Evolutionary conservation across 1,139 yeast genomes (phyloP), one percentile per base, ranked within the genome.

Genomic region (Waltiozyma solani): DNA sequence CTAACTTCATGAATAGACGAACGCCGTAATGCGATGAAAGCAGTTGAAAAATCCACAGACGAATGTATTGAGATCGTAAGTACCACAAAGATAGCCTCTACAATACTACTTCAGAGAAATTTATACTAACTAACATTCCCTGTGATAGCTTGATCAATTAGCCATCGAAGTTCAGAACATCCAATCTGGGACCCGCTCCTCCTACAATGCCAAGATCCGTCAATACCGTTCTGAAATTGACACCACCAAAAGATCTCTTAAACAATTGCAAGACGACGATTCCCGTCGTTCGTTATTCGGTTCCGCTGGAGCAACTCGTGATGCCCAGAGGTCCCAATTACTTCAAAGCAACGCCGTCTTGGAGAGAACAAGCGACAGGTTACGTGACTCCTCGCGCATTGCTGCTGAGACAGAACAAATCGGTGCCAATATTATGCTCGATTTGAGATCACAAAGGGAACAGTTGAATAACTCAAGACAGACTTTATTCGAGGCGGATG

Each of bases 361-460:
- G 45, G 95, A 86, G 50, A 70, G 94, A 48, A 76, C 94, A 1
- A 74, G 87, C 1, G 93, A 87, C 48, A 70, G 96, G 51, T 68
- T 93, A 41, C 72, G 82, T 45, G 96, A 91, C 35, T 82, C 94
- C 32, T 95, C 91, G 49, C 70, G 97, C 46, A 68, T 89, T 5
- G 98, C 98, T 3, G 68, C 83, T 41, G 98, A 93, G 53, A 89
- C 98, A 0, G 98, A 91, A 58, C 70, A 71, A 34, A 77, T 93
- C 38, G 99, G 99, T 1, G 86, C 96, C 10, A 83, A 84, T 49
- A 91, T 93, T 41, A 71, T 93, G 59, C 79, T 79, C 53, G 96
- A 91, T 58, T 67, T 93, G 50, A 69, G 96, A 44, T 81, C 95
- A 18, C 99, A 93, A 63, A 69, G 98, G 43, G 98, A 93, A 54